Percentiles rank a stretch among this genome's conserved stretches.
Conservation (phyloP, 805 yeast genomes). For the Candida incommunis region DNA sequence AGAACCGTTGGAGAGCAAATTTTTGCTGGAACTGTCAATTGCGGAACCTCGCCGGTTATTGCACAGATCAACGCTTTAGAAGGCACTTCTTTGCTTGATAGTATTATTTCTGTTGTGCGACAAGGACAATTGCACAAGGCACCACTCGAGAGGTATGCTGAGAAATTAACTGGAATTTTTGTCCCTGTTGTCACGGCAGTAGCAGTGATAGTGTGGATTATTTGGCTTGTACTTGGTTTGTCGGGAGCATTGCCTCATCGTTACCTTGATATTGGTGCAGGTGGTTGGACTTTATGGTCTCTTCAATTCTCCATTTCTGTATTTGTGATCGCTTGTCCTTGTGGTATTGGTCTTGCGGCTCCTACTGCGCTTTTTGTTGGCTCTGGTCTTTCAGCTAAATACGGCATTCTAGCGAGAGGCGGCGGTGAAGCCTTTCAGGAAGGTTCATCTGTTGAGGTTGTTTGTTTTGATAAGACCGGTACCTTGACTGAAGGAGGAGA, state of each 20-base stretch:
- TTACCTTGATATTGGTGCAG: constrained; percentile 50
- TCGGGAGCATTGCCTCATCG: constrained; percentile 36
- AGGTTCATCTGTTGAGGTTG: constrained; percentile 45
- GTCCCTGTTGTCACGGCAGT: constrained; percentile 53
- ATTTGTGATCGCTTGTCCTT: constrained; percentile 74
- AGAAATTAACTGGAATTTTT: constrained; percentile 51
- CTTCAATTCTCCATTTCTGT: constrained; percentile 66
- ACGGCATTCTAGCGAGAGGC: constrained; percentile 64
- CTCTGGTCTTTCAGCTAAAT: constrained; percentile 61
- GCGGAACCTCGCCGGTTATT: constrained; percentile 38
- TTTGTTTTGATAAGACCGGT: constrained; percentile 72
- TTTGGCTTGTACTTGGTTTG: constrained; percentile 50
- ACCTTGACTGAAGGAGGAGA: constrained; percentile 56
- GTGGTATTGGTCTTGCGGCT: constrained; percentile 76
- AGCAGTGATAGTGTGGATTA: constrained; percentile 51
- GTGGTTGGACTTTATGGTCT: constrained; percentile 71
- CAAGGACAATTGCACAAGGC: constrained; percentile 63
- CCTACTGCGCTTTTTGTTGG: constrained; percentile 77
- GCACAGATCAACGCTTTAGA: constrained; percentile 45
- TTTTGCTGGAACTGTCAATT: constrained; percentile 59
- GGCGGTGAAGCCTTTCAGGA: constrained; percentile 78
- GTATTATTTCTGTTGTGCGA: constrained; percentile 53
- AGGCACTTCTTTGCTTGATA: constrained; percentile 54
- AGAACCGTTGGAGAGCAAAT: constrained; percentile 50
- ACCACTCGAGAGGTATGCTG: constrained; percentile 61